Conservation (phyloP, 345 rosid species). For the Capsella bursapastoris region DNA sequence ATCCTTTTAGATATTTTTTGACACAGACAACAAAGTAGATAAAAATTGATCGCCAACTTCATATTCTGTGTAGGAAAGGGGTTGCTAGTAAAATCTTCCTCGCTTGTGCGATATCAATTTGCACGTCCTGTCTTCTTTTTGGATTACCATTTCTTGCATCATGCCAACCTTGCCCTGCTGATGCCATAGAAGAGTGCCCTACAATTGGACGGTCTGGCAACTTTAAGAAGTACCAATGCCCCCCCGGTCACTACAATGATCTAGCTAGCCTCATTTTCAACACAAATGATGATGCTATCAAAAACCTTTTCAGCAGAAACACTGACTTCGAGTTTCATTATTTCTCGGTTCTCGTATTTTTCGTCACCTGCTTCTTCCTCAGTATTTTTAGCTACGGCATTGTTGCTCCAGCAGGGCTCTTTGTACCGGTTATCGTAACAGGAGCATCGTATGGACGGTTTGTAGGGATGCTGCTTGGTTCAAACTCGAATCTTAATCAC, state of each 20-base stretch:
- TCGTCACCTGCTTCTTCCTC: conserved; percentile 72
- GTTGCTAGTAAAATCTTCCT: conserved; percentile 57
- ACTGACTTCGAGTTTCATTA: conserved; percentile 78
- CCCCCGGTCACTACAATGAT: conserved; percentile 80
- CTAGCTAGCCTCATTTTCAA: conserved; percentile 96
- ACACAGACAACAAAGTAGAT: neutral
- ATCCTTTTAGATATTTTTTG: neutral
- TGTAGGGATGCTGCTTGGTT: conserved; percentile 75
- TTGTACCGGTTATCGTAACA: conserved; percentile 87
- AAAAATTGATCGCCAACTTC: neutral
- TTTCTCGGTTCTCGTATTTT: conserved; percentile 67
- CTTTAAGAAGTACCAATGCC: conserved; percentile 90
- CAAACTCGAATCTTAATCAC: conserved; percentile 64
- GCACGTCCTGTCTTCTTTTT: conserved; percentile 86
- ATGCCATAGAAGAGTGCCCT: conserved; percentile 80
- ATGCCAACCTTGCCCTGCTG: conserved; percentile 78
- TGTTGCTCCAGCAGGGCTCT: conserved; percentile 88
- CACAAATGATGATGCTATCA: conserved; percentile 89
- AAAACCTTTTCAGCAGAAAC: conserved; percentile 89
- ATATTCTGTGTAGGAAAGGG: conserved; percentile 65
- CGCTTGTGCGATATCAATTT: conserved; percentile 70
- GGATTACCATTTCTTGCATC: conserved; percentile 89
- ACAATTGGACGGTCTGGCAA: conserved; percentile 95
- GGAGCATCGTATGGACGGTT: conserved; percentile 91
- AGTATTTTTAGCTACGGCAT: conserved; percentile 85